A percentile compares a stretch with the other conserved stretches of the same genome.
Evolutionary conservation across 441 rosid genomes (phyloP).

Genomic region (Jatropha podagrica): DNA sequence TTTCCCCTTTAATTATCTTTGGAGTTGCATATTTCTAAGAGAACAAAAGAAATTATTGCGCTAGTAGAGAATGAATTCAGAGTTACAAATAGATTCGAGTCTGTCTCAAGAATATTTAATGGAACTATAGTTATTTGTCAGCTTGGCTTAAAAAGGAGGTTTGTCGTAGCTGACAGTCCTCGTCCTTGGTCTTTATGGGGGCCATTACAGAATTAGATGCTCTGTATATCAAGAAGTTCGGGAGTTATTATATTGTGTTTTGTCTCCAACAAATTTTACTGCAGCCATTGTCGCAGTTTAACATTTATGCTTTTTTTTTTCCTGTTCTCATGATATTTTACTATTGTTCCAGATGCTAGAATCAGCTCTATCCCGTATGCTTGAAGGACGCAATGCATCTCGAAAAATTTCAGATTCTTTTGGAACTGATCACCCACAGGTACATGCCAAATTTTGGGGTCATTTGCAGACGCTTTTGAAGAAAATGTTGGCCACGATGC

Average conservation of each 20-base stretch:
- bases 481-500: slow-evolving; percentile 52
- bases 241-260: no score
- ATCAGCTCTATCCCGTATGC: slow-evolving; percentile 61
- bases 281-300: background rate
- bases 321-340: background rate
- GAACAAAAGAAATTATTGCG: background rate
- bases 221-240: background rate
- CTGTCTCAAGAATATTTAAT: background rate
- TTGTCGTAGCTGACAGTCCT: background rate
- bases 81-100: background rate
- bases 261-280: background rate
- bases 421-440: slow-evolving; percentile 41
- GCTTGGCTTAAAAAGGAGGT: background rate
- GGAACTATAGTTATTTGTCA: background rate
- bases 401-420: slow-evolving; percentile 39
- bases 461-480: slow-evolving; percentile 70
- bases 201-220: background rate
- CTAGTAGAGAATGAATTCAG: background rate
- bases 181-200: background rate
- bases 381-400: slow-evolving; percentile 61
- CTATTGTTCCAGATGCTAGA: slow-evolving; percentile 65
- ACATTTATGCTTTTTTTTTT: background rate
- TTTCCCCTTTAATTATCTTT: background rate
- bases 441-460: slow-evolving; percentile 63
- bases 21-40: background rate